Evolutionary conservation across 768 basidiomycete species (phyloP), one percentile per base, ranked within the genome.

Genomic region (Macrolepiota albuminosa): DNA sequence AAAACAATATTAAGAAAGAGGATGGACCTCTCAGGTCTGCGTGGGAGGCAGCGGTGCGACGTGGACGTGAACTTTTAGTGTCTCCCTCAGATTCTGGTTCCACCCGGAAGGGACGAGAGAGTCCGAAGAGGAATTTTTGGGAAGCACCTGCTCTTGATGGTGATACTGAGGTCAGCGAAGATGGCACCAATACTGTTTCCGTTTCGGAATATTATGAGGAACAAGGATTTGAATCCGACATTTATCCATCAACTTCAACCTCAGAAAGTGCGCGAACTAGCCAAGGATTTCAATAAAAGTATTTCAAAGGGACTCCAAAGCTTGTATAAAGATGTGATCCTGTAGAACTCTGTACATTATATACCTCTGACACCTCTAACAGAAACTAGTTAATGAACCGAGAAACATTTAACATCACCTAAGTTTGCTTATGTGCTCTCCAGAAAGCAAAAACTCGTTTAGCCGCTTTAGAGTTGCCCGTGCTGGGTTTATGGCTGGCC

Each of bases 401-500:
- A 37, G 39, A 8, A 6, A 42, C 11, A 6, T 21, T 43, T 10
- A 29, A 4, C 14, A n/a, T 40, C 26, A 10, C 9, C 5, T 46
- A 45, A 26, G 39, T 21, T 14, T 48, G 26, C 29, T 45, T 21
- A 10, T 21, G 45, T 58, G 60, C 11, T 53, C 57, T 31, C 54
- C 34, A 18, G 63, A 61, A 64, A 94, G 79, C 6, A 92, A 70
- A 63, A 81, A 89, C 63, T 88, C 85, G 67, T 94, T 93, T 48
- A 91, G 82, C 14, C 86, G 75, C 70, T 91, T 91, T 60, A 98
- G 77, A 9, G 89, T 92, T 16, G 84, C 79, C 45, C 94, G 82
- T 10, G 91, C 86, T 0, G 96, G 95, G 69, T 97, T 98, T 4
- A 87, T 89, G 56, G 78, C 75, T 6, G 91, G 89, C 54, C 81